These are phyloP conservation scores for Bidens hawaiensis DNA, from an alignment of 140 eudicot genomes.

Conservation along the genomic window DNA sequence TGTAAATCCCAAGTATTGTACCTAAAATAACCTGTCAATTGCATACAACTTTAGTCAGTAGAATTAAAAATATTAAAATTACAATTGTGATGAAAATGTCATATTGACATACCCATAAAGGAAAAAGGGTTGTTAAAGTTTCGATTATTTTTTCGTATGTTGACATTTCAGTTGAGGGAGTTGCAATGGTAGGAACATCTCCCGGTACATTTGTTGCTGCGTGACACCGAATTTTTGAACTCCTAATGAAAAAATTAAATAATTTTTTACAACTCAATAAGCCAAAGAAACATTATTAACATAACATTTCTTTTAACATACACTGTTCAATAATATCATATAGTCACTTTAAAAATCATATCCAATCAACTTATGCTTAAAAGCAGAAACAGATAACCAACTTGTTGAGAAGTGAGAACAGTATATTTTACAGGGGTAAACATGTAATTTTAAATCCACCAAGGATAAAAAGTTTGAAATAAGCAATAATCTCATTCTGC, in stretches of 20 bases:
- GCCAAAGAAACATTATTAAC: not conserved
- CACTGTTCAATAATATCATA: not conserved
- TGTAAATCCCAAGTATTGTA: conserved; percentile 82
- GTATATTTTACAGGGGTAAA: not conserved
- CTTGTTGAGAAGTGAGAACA: not conserved
- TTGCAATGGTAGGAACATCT: conserved; percentile 55
- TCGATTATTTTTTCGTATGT: conserved; percentile 83
- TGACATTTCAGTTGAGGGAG: conserved; percentile 51
- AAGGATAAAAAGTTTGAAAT: not conserved
- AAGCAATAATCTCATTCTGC: not conserved
- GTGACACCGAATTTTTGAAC: conserved; percentile 50
- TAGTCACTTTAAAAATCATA: not conserved
- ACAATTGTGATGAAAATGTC: conserved; percentile 5
- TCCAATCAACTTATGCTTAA: not conserved
- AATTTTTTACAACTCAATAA: conserved; percentile 6
- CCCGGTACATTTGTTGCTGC: conserved; percentile 83
- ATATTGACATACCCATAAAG: conserved; percentile 74
- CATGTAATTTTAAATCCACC: not conserved
- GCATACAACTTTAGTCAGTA: conserved; percentile 4
- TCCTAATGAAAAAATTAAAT: conserved; percentile 35
- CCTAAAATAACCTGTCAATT: conserved; percentile 86
- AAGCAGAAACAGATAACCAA: not conserved
- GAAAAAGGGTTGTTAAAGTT: conserved; percentile 95
- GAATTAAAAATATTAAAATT: not conserved
- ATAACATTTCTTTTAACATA: not conserved